These are phyloP conservation scores for Babesia ovis DNA, from an alignment of 169 alveolate genomes.

Conservation along the genomic window DNA sequence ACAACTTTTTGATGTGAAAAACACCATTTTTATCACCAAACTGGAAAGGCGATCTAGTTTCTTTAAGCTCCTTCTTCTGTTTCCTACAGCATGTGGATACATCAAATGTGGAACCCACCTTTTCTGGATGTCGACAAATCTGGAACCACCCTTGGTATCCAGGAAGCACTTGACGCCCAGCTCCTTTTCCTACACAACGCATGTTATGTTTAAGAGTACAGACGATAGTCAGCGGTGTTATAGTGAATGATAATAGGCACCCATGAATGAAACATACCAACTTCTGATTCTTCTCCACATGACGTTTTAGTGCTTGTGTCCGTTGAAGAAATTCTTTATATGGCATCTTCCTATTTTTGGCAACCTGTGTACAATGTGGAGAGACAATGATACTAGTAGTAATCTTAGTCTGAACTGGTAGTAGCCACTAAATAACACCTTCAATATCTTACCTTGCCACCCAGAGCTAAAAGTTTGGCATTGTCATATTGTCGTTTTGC, in stretches of 20 bases:
- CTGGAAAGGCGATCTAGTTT: constrained; percentile 36
- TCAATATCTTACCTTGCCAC: constrained; percentile 57
- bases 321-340: constrained; percentile 72
- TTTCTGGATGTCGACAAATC: constrained; percentile 56
- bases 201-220: not conserved
- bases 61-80: constrained; percentile 32
- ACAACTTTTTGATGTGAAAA: constrained; percentile 20
- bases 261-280: constrained; percentile 42
- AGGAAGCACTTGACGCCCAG: constrained; percentile 56
- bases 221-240: not conserved
- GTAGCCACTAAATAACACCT: not conserved
- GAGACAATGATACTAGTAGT: no score
- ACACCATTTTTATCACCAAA: constrained; percentile 26
- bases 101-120: constrained; percentile 4
- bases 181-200: constrained; percentile 44
- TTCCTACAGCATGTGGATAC: constrained; percentile 12
- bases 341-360: constrained; percentile 69
- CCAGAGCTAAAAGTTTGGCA: constrained; percentile 53
- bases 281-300: constrained; percentile 65
- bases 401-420: not conserved
- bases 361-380: constrained; percentile 30
- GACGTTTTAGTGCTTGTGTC: constrained; percentile 64
- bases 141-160: constrained; percentile 60
- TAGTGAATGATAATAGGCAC: not conserved
- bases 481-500: constrained; percentile 63